Base-by-base conservation (phyloP, 495 filamentous ascomycete species). In the Echria macrotheca region DNA sequence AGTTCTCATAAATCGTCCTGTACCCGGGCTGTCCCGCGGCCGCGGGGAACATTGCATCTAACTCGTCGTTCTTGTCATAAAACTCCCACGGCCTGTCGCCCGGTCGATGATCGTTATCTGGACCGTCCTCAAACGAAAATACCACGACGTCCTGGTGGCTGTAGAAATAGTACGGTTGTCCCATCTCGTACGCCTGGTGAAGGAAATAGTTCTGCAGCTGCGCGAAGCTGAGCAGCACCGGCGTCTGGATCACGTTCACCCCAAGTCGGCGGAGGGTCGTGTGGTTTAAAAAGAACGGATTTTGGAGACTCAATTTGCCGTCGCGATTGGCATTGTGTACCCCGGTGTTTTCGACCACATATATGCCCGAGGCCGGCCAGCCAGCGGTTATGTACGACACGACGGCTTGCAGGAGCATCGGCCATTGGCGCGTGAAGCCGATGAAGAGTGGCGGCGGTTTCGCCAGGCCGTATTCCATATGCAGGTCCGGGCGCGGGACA, bases 141-240 rank as follows among this genome's bases (percentile, higher is more conserved):
- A 69, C 75, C 1, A 78, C 55, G 21, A 79, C 69, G 46, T 84
- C 80, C 67, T 79, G 75, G 47, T 81, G 78, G 29, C 67, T 69
- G 69, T 76, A 83, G 62, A 80, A 82, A 60, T 78, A 84, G 52
- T 79, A 70, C 1, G 70, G 66, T 71, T 75, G 79, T 6, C 80
- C 61, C 49, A 75, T 69, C 6, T 79, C 56, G 59, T 75, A 81
- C 55, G 79, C 78, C 4, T 76, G 52, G n/a, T 61, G 56, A 22
- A 80, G 68, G 54, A 71, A 80, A 59, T 79, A 84, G 57, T 84
- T 84, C 50, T 84, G 80, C 21, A 83, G 63, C 48, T 85, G 81
- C 10, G 81, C 73, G 41, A 84, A 85, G 33, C 56, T 77, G 26
- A 84, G 61, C 14, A 83, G 69, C 2, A 75, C 77, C 0, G 81